A percentile compares a stretch with the other conserved stretches of the same genome.
phyloP scores from a whole-genome alignment of 2,329 filamentous ascomycete species.

The Pseudogymnoascus sp. region DNA sequence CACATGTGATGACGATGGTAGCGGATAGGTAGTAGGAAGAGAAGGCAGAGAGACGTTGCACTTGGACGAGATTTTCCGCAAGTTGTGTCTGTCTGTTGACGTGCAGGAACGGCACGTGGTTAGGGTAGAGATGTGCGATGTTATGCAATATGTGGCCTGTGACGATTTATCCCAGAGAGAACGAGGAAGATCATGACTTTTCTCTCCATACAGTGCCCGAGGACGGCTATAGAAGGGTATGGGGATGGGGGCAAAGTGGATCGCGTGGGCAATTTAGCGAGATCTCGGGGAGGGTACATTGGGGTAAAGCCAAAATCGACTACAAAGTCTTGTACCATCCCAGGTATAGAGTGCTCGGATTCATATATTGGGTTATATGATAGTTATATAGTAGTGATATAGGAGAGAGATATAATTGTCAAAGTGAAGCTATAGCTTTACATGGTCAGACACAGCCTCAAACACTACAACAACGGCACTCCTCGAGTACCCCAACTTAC shows the following conservation, averaged over 20 bases:
- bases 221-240: neutral
- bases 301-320: neutral
- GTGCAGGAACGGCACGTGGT: neutral
- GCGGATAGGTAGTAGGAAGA: neutral
- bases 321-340: neutral
- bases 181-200: neutral
- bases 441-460: no score
- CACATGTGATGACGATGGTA: neutral
- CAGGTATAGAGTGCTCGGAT: neutral
- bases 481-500: neutral
- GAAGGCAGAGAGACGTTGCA: neutral
- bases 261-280: constrained; percentile 1
- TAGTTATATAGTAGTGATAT: neutral
- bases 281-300: neutral
- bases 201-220: neutral
- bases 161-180: neutral
- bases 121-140: neutral
- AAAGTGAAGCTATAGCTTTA: neutral
- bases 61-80: neutral
- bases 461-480: neutral
- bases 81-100: neutral
- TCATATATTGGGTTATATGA: no score
- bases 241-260: neutral
- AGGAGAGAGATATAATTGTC: neutral
- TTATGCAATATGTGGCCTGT: neutral